These are phyloP conservation scores for Chrysanthemum makinoi DNA, from an alignment of 129 eudicot species.

Conservation along the genomic window DNA sequence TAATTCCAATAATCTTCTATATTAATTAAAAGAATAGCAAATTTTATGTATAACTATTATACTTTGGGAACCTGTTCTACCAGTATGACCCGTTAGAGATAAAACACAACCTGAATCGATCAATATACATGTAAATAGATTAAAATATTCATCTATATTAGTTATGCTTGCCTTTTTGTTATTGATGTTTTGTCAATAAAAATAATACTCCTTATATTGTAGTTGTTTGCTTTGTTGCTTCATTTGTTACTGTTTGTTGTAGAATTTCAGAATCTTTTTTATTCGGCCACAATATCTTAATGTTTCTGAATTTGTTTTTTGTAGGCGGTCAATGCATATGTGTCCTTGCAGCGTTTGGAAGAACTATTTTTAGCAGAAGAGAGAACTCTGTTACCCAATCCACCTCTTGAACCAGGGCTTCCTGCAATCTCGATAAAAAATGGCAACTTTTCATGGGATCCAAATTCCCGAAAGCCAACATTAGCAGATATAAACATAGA, in stretches of 20 bases:
- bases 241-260: background rate
- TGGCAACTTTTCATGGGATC: slow-evolving; percentile 91
- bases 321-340: slow-evolving; percentile 89
- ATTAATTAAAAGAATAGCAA: background rate
- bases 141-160: too few species aligned
- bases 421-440: slow-evolving; percentile 86
- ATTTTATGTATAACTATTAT: background rate
- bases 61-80: background rate
- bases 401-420: slow-evolving; percentile 63
- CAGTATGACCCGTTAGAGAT: background rate
- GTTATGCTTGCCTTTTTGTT: too few species aligned
- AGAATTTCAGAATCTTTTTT: background rate
- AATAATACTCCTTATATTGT: background rate
- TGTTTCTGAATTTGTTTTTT: slow-evolving; percentile 27
- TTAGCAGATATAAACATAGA: slow-evolving; percentile 75
- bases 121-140: background rate
- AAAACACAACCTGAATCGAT: background rate
- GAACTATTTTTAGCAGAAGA: slow-evolving; percentile 80
- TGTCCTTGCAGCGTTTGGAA: slow-evolving; percentile 79
- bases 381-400: slow-evolving; percentile 69
- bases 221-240: background rate
- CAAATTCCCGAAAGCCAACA: slow-evolving; percentile 67
- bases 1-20: background rate
- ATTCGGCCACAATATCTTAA: slow-evolving; percentile 4
- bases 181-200: background rate